Conservation (phyloP, 306 rosid species). For the Elaeagnus macrophylla region DNA sequence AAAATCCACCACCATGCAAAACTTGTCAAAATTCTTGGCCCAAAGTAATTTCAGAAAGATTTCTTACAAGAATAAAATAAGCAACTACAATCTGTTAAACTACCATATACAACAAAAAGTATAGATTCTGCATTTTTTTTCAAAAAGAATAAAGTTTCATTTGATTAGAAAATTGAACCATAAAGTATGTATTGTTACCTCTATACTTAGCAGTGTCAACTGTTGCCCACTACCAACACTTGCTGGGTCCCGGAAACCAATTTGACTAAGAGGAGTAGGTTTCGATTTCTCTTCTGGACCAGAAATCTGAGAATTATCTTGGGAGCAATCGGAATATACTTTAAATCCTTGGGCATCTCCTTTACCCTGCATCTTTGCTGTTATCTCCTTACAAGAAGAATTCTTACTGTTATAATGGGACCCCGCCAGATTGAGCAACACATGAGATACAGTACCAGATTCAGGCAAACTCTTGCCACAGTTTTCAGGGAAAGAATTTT, state of each 20-base stretch:
- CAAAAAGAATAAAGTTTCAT: neutral
- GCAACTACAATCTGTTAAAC: too few species aligned
- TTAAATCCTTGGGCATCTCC: slow-evolving; percentile 32
- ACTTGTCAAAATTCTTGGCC: too few species aligned
- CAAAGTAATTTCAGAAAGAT: too few species aligned
- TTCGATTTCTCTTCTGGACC: slow-evolving; percentile 60
- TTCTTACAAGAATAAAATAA: too few species aligned
- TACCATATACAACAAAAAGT: too few species aligned
- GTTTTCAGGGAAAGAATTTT: slow-evolving; percentile 27
- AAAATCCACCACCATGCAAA: too few species aligned
- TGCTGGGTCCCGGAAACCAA: slow-evolving; percentile 82
- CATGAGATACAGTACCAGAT: slow-evolving; percentile 29
- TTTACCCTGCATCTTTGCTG: slow-evolving; percentile 13
- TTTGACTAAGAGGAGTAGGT: slow-evolving; percentile 79
- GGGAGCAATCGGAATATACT: slow-evolving; percentile 27
- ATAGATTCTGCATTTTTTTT: too few species aligned
- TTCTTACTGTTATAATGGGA: slow-evolving; percentile 19
- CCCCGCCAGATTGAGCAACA: slow-evolving; percentile 23
- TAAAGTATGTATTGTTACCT: slow-evolving; percentile 37
- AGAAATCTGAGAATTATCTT: slow-evolving; percentile 72
- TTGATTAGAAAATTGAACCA: too few species aligned
- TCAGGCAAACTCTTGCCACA: slow-evolving; percentile 21
- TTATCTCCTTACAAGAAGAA: slow-evolving; percentile 16
- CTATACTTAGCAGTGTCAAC: slow-evolving; percentile 69
- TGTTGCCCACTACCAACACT: slow-evolving; percentile 77